These are phyloP conservation scores for Daldinia childiae DNA, from an alignment of 495 filamentous ascomycete genomes.

Conservation along the genomic window DNA sequence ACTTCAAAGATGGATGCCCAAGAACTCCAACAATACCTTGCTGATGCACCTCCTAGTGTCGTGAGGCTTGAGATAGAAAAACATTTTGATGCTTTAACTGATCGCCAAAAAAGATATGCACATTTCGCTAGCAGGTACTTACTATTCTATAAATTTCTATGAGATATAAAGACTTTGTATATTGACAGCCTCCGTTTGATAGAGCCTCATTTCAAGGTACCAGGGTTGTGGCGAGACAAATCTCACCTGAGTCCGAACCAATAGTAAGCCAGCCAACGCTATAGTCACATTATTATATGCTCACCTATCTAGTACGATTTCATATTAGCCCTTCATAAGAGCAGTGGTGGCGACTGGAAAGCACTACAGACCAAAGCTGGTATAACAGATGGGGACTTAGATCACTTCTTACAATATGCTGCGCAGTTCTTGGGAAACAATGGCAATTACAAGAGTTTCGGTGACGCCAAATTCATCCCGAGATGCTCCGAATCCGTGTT, in stretches of 20 bases:
- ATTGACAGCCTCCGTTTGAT: slow-evolving; percentile 21
- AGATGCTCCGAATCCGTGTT: slow-evolving; percentile 73
- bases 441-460: slow-evolving; percentile 97
- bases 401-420: slow-evolving; percentile 85
- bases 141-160: background rate
- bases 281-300: slow-evolving; percentile 4
- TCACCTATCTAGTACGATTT: slow-evolving; percentile 71
- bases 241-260: slow-evolving; percentile 86
- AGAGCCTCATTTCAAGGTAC: slow-evolving; percentile 88
- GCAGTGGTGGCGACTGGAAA: slow-evolving; percentile 82
- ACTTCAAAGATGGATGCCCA: slow-evolving; percentile 55
- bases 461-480: slow-evolving; percentile 94
- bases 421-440: slow-evolving; percentile 89
- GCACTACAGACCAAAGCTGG: slow-evolving; percentile 72
- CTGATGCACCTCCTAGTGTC: slow-evolving; percentile 87
- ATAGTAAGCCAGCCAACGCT: slow-evolving; percentile 58
- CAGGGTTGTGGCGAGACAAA: slow-evolving; percentile 85
- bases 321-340: slow-evolving; percentile 79
- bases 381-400: slow-evolving; percentile 73
- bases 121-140: slow-evolving; percentile 87
- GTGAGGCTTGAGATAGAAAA: slow-evolving; percentile 86
- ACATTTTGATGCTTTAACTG: slow-evolving; percentile 84
- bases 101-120: slow-evolving; percentile 86
- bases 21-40: slow-evolving; percentile 76
- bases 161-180: background rate